phyloP scores from a whole-genome alignment of 2,329 filamentous ascomycete species.

The Aspergillus awamori region DNA sequence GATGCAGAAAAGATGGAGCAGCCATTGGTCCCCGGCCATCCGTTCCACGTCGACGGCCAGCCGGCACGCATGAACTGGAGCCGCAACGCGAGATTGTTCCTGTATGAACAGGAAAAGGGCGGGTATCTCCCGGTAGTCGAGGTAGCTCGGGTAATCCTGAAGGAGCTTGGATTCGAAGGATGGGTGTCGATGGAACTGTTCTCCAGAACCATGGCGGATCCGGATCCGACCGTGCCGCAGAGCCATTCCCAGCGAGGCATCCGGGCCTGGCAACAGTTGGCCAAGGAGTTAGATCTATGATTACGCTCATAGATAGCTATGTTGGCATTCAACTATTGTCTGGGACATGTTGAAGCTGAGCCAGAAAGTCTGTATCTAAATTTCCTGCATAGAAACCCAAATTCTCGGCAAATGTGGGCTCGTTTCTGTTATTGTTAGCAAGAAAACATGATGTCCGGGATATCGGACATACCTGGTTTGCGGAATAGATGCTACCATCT shows the following conservation, averaged over 20 bases:
- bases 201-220: constrained; percentile 59
- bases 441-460: neutral
- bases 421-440: constrained; percentile 10
- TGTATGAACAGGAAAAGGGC: constrained; percentile 61
- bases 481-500: constrained; percentile 24
- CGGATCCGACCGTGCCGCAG: constrained; percentile 55
- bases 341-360: constrained; percentile 17
- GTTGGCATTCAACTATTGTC: neutral
- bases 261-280: constrained; percentile 53
- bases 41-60: constrained; percentile 60
- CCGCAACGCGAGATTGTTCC: constrained; percentile 70
- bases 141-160: constrained; percentile 63
- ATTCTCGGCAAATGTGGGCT: constrained; percentile 26
- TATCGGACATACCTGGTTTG: constrained; percentile 16
- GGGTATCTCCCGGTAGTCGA: constrained; percentile 68
- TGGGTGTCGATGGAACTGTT: constrained; percentile 74
- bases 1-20: constrained; percentile 65
- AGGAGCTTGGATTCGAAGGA: constrained; percentile 65
- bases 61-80: constrained; percentile 73
- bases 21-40: constrained; percentile 60
- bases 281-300: constrained; percentile 5
- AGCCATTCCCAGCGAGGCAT: constrained; percentile 56
- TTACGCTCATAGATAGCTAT: too few species aligned
- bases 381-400: constrained; percentile 27
- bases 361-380: constrained; percentile 26